These are phyloP conservation scores for Polygonum maritimum DNA, from an alignment of 148 eudicot genomes.

Conservation along the genomic window DNA sequence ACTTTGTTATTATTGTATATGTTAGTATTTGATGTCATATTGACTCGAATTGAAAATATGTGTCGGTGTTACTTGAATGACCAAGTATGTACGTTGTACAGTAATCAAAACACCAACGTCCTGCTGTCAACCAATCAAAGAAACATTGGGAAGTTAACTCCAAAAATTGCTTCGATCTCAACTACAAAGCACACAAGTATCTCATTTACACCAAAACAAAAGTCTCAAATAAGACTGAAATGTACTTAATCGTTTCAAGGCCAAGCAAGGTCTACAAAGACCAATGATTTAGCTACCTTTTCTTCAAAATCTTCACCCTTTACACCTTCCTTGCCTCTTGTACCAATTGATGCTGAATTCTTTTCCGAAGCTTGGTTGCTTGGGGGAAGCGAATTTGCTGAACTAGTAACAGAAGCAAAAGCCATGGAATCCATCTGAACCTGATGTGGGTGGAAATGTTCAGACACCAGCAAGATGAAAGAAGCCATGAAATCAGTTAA, in stretches of 20 bases:
- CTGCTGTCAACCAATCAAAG: background rate
- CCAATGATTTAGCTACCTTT: background rate
- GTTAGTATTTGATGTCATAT: no score
- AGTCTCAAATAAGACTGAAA: background rate
- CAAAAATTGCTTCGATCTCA: background rate
- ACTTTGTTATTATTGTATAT: no score
- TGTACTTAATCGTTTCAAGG: background rate
- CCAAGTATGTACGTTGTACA: no score
- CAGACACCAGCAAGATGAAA: background rate
- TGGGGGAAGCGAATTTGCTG: background rate
- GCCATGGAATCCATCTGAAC: background rate
- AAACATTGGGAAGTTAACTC: background rate
- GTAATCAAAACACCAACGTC: no score
- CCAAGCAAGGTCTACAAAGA: slow-evolving; percentile 9
- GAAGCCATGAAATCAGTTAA: background rate
- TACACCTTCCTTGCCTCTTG: background rate
- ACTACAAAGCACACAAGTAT: background rate
- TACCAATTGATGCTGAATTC: background rate
- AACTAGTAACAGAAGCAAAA: background rate
- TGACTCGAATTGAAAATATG: no score
- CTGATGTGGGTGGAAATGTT: background rate
- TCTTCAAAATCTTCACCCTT: background rate
- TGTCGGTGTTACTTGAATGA: no score
- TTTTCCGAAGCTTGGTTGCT: background rate
- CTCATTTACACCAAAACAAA: background rate